These are phyloP conservation scores for Erodium trifolium DNA, from an alignment of 441 rosid genomes.

Conservation along the genomic window DNA sequence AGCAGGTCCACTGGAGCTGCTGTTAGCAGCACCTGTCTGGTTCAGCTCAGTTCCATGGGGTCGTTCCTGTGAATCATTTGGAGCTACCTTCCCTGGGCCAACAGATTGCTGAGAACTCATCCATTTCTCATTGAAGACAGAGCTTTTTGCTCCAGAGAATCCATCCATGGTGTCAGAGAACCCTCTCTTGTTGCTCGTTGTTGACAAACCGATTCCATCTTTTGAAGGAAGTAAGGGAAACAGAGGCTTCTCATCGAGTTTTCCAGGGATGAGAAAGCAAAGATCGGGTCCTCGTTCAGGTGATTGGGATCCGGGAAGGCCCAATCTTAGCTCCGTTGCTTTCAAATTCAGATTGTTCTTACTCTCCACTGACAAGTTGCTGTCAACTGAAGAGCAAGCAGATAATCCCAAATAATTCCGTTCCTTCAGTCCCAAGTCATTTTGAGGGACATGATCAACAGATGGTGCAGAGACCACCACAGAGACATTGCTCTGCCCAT, in stretches of 20 bases:
- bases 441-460: slow-evolving; percentile 30
- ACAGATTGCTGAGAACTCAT: slow-evolving; percentile 22
- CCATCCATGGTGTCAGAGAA: slow-evolving; percentile 70
- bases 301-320: slow-evolving; percentile 77
- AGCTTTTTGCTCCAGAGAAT: slow-evolving; percentile 53
- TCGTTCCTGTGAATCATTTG: neutral
- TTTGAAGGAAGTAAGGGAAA: slow-evolving; percentile 65
- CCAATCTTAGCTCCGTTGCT: slow-evolving; percentile 82
- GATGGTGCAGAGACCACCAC: slow-evolving; percentile 33
- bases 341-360: slow-evolving; percentile 54
- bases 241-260: slow-evolving; percentile 60
- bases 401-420: slow-evolving; percentile 55
- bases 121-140: slow-evolving; percentile 54
- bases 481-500: slow-evolving; percentile 36
- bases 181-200: slow-evolving; percentile 73
- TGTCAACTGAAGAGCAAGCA: slow-evolving; percentile 54
- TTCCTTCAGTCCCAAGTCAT: slow-evolving; percentile 35
- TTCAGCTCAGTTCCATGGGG: neutral
- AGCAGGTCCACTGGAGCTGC: neutral
- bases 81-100: neutral
- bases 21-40: slow-evolving; percentile 1
- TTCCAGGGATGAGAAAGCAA: slow-evolving; percentile 35
- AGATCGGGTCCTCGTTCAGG: slow-evolving; percentile 49
- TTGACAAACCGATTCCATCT: slow-evolving; percentile 39
- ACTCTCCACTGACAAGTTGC: slow-evolving; percentile 30